Conservation (phyloP, 192 early-diverging fungal species). For the Coemansia sp. region DNA sequence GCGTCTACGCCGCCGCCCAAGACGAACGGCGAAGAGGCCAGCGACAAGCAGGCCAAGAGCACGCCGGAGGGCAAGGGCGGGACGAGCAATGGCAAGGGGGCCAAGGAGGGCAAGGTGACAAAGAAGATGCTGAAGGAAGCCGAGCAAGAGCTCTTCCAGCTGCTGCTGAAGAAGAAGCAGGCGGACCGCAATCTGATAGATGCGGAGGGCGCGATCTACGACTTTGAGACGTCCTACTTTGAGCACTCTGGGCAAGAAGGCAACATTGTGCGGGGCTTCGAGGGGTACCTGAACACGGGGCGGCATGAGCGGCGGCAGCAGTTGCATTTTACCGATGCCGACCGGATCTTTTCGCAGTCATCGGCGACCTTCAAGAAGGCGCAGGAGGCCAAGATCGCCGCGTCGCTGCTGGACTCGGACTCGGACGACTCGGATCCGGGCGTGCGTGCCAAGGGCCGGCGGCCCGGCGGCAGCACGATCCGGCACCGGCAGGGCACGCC, state of each 20-base stretch:
- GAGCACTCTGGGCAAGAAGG: slow-evolving; percentile 80
- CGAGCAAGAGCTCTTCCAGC: slow-evolving; percentile 65
- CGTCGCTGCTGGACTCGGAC: slow-evolving; percentile 43
- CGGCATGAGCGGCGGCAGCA: slow-evolving; percentile 54
- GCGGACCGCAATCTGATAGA: slow-evolving; percentile 67
- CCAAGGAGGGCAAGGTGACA: slow-evolving; percentile 34
- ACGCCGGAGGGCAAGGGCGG: no score
- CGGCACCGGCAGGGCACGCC: slow-evolving; percentile 29
- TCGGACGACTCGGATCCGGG: slow-evolving; percentile 25
- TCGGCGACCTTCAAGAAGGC: slow-evolving; percentile 53
- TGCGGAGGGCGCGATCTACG: slow-evolving; percentile 75
- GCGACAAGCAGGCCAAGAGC: no score
- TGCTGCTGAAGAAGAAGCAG: slow-evolving; percentile 71
- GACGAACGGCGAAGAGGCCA: no score
- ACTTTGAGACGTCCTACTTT: slow-evolving; percentile 82
- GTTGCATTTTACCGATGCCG: slow-evolving; percentile 64
- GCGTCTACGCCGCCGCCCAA: no score
- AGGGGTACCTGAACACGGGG: slow-evolving; percentile 69
- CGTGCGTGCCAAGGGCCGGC: neutral
- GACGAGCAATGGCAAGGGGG: no score
- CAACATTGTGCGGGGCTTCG: slow-evolving; percentile 86
- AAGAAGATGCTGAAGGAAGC: slow-evolving; percentile 63
- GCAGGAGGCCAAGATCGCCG: slow-evolving; percentile 40
- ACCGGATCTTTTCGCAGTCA: slow-evolving; percentile 81
- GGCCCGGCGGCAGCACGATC: slow-evolving; percentile 33